Evolutionary conservation across 2,329 filamentous ascomycete genomes (phyloP).

Genomic region (Aspergillus sp.): DNA sequence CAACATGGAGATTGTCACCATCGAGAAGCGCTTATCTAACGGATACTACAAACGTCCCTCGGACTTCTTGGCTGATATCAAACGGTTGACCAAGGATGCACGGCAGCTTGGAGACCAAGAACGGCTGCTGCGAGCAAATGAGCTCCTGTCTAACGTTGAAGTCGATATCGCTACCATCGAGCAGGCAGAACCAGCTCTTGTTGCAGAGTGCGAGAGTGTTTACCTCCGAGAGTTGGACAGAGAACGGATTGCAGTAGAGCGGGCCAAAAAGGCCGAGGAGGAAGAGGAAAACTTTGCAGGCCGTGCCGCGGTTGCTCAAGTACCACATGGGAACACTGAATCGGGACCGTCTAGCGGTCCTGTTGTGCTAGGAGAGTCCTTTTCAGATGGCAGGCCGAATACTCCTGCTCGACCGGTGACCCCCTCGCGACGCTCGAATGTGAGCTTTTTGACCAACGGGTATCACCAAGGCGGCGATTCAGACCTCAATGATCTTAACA

Average conservation of each 20-base stretch:
- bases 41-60: conserved; percentile 89
- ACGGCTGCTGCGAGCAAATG: conserved; percentile 78
- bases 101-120: conserved; percentile 78
- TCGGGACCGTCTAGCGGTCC: conserved; percentile 47
- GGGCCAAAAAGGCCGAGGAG: conserved; percentile 37
- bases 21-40: conserved; percentile 94
- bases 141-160: conserved; percentile 87
- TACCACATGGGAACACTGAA: conserved; percentile 49
- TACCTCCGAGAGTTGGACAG: conserved; percentile 69
- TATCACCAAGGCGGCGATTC: conserved; percentile 42
- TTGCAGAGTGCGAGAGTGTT: conserved; percentile 74
- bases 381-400: conserved; percentile 51
- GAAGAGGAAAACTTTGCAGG: conserved; percentile 37
- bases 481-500: conserved; percentile 32
- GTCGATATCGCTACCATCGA: conserved; percentile 82
- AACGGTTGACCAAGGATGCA: conserved; percentile 77
- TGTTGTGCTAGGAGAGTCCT: conserved; percentile 59
- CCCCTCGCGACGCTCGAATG: conserved; percentile 49
- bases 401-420: conserved; percentile 49
- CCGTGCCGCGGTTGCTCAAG: conserved; percentile 47
- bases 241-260: conserved; percentile 60
- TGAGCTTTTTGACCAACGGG: conserved; percentile 53
- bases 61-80: conserved; percentile 86
- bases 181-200: conserved; percentile 55
- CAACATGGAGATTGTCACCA: conserved; percentile 86